A percentile compares a stretch with the other conserved stretches of the same genome.
Conservation (phyloP, 495 filamentous ascomycete genomes). For the Pyronema domesticum region DNA sequence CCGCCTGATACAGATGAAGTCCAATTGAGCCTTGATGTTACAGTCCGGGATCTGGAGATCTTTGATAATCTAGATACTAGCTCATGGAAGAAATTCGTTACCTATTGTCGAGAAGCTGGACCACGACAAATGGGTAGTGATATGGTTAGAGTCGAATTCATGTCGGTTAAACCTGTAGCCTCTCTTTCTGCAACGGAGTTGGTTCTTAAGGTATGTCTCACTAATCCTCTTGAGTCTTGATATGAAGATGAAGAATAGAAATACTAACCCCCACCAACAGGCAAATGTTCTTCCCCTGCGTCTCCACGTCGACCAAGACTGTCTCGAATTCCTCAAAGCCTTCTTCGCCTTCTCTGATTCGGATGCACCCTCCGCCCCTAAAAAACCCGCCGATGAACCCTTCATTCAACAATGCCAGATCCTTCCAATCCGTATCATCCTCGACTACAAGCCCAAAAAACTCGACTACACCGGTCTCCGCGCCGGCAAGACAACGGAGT, state of each 20-base stretch:
- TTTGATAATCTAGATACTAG: conserved; percentile 90
- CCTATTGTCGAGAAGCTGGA: conserved; percentile 73
- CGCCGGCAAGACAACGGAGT: conserved; percentile 95
- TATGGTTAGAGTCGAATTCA: conserved; percentile 77
- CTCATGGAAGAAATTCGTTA: conserved; percentile 96
- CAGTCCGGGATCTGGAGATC: conserved; percentile 66
- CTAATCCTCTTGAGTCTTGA: conserved; percentile 13
- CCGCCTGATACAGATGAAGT: conserved; percentile 62
- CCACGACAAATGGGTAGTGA: conserved; percentile 64
- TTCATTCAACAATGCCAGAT: conserved; percentile 86
- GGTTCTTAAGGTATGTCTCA: conserved; percentile 50
- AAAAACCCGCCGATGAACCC: conserved; percentile 44
- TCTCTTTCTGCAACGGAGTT: conserved; percentile 79
- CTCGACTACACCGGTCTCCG: conserved; percentile 86
- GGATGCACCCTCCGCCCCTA: not conserved
- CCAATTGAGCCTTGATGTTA: conserved; percentile 67
- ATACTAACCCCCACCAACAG: conserved; percentile 21
- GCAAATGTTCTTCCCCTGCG: conserved; percentile 71
- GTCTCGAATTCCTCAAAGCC: conserved; percentile 85
- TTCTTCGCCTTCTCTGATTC: conserved; percentile 85
- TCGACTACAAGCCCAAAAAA: conserved; percentile 96
- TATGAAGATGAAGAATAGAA: conserved; percentile 6
- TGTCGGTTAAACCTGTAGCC: conserved; percentile 69
- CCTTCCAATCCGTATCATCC: conserved; percentile 57
- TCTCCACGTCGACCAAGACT: conserved; percentile 94